Percentiles rank a stretch among this genome's conserved stretches.
phyloP scores from a whole-genome alignment of 768 basidiomycete species.

The Rhizopogon roseolus region DNA sequence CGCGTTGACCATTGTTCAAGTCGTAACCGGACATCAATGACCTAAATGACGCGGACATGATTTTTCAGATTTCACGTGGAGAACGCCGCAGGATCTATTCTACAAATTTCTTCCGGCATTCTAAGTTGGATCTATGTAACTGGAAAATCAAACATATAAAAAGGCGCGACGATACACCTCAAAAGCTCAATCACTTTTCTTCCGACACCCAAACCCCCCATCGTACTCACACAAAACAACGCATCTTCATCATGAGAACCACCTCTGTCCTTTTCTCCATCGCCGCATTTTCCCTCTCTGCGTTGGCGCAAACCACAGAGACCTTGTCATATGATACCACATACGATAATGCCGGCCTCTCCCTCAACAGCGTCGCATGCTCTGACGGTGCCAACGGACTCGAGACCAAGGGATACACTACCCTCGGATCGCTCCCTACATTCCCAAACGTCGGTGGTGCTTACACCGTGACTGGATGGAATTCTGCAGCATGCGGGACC shows the following conservation, averaged over 20 bases:
- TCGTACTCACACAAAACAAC: background rate
- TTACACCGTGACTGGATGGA: slow-evolving; percentile 14
- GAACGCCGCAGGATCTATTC: background rate
- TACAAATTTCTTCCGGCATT: background rate
- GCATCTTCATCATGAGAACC: slow-evolving; percentile 21
- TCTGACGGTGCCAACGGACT: slow-evolving; percentile 35
- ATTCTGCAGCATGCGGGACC: slow-evolving; percentile 22
- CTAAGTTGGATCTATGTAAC: slow-evolving; percentile 9
- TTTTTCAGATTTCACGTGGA: background rate
- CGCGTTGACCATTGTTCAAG: background rate
- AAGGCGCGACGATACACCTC: background rate
- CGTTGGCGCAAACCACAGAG: slow-evolving; percentile 16
- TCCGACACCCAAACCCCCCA: no score
- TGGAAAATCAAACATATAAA: slow-evolving; percentile 16
- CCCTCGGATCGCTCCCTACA: slow-evolving; percentile 31
- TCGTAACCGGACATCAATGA: background rate
- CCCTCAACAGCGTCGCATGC: slow-evolving; percentile 30
- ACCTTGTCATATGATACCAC: slow-evolving; percentile 32
- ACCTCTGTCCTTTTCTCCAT: slow-evolving; percentile 10
- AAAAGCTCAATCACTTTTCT: background rate
- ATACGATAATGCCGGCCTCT: slow-evolving; percentile 27
- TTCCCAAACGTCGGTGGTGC: slow-evolving; percentile 34
- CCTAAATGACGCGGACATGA: slow-evolving; percentile 2
- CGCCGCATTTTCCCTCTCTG: slow-evolving; percentile 12
- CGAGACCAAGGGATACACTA: slow-evolving; percentile 26